Base-by-base conservation (phyloP, 2,329 filamentous ascomycete species). In the Phyllachora maydis region DNA sequence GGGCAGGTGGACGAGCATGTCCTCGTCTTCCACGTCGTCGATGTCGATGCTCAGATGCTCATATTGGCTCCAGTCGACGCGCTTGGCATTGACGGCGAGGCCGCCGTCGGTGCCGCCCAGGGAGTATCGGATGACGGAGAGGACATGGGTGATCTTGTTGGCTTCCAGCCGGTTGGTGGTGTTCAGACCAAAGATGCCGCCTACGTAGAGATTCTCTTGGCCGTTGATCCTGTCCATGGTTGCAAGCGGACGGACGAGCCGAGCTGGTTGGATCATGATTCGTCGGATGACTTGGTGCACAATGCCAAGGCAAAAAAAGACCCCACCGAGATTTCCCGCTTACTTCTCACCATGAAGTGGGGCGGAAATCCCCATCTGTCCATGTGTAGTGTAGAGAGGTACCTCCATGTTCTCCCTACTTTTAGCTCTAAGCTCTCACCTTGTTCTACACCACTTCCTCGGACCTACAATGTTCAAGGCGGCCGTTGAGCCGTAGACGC, bases 1-100 rank as follows among this genome's bases (percentile, higher is more conserved):
- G 5, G 82, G 67, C 30, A 95, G 73, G 45, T 90, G 70, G 31
- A 76, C 64, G 11, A 95, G 52, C 24, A 95, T 49, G 46, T 98
- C 79, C 35, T 83, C 73, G 39, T 93, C 81, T 11, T 85, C 78
- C 24, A 83, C 66, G 52, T 98, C 88, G 45, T 95, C 78, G 20
- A 93, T 68, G 33, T 90, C 74, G 32, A 95, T 74, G 30, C 69
- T 60, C 35, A 79, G 59, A 43, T 90, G 81, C 32, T 70, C 52
- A 43, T 70, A 81, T 19, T 59, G 54, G 32, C 28, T 24, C n/a
- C n/a, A n/a, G n/a, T n/a, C n/a, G n/a, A n/a, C n/a, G n/a, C n/a
- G n/a, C 5, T 28, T 35, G 14, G 26, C 27, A 15, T 31, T 28
- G 15, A 63, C 56, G 39, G 54, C 58, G 31, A 49, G 52, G 23